Evolutionary conservation across 441 rosid species (phyloP), one percentile per base, ranked within the genome.

Genomic region (Croton setiger): DNA sequence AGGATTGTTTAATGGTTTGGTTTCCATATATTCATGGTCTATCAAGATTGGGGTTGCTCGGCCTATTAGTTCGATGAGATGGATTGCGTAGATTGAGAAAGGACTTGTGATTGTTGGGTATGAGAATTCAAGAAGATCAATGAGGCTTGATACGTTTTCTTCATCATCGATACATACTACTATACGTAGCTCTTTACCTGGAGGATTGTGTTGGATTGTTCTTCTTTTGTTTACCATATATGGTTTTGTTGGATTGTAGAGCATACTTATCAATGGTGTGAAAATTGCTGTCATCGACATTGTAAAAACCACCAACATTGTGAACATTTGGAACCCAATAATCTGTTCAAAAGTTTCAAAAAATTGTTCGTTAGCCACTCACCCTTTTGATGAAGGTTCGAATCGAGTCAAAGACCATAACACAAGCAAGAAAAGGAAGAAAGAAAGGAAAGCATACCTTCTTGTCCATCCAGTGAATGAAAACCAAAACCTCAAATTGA

Each of bases 211-310:
- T 20, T 88, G 98, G 74, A 90, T 82, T 23, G 96, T 90, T 35
- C 93, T 86, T 69, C 86, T 81, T 49, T 71, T 86, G 78, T 78
- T 89, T 7, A 84, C 79, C 84, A 84, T 83, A 71, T 88, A 90
- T 36, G 96, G 98, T 66, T 72, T 83, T 3, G 84, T 72, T 47
- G 96, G 97, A 70, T 93, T 88, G 17, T 88, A 88, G 14, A 93
- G 76, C 37, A 85, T 44, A 78, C 80, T 70, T 5, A 87, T 87
- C 37, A 85, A 36, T 0, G 91, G 91, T 4, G 88, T 58, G 1
- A 60, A 59, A 55, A 78, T 11, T 45, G 68, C 85, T 3, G 84
- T 86, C 52, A 71, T 20, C 17, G 59, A 3, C 11, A 69, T 8
- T 0, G 89, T 74, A 39, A 75, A 45, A 21, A 92, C 63, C 58